These are phyloP conservation scores for Clarireedia homoeocarpa DNA, from an alignment of 2,329 filamentous ascomycete genomes.

Conservation along the genomic window DNA sequence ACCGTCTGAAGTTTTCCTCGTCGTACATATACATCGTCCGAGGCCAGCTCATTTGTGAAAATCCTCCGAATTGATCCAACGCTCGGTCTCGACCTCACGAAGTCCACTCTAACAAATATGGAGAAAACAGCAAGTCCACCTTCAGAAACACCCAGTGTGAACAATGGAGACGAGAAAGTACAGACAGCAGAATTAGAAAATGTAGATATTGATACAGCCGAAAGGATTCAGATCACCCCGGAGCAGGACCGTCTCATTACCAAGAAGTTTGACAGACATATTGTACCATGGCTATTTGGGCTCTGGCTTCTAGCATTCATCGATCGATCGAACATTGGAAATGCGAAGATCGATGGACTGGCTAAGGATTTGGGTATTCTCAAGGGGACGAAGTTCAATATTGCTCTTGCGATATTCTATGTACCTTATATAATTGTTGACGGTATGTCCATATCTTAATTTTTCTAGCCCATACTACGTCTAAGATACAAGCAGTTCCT, in stretches of 20 bases:
- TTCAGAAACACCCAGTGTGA: background rate
- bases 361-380: slow-evolving; percentile 45
- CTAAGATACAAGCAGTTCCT: slow-evolving; percentile 44
- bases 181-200: background rate
- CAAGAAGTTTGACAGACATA: slow-evolving; percentile 5
- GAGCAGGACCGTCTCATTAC: slow-evolving; percentile 2
- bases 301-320: slow-evolving; percentile 8
- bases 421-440: slow-evolving; percentile 53
- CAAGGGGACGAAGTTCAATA: slow-evolving; percentile 45
- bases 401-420: slow-evolving; percentile 55
- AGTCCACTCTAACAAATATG: too few species aligned
- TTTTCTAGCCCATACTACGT: background rate
- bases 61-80: too few species aligned
- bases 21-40: too few species aligned
- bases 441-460: slow-evolving; percentile 11
- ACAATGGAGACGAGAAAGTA: background rate
- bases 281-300: slow-evolving; percentile 6
- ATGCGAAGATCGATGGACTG: slow-evolving; percentile 55
- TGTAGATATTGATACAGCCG: background rate
- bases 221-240: background rate
- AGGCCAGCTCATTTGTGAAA: too few species aligned
- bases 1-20: too few species aligned
- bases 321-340: slow-evolving; percentile 28
- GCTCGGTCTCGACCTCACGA: too few species aligned
- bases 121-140: background rate